phyloP scores from a whole-genome alignment of 805 yeast genomes.

The Sugiyamaella mastotermitis region DNA sequence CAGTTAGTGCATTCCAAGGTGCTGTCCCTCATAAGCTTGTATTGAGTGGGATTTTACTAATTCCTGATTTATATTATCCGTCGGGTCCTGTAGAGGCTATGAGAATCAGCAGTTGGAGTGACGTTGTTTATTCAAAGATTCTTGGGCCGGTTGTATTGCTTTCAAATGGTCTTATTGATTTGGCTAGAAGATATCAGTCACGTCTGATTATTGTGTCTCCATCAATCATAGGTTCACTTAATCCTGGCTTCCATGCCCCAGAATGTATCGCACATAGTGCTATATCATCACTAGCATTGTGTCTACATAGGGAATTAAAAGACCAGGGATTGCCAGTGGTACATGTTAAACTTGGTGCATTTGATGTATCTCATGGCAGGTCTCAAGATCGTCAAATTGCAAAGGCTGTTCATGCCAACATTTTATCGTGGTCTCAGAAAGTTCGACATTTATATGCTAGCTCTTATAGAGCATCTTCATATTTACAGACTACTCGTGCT shows the following conservation, averaged over 20 bases:
- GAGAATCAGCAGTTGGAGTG: slow-evolving; percentile 46
- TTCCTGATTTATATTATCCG: slow-evolving; percentile 67
- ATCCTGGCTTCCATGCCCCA: slow-evolving; percentile 58
- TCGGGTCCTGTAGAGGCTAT: slow-evolving; percentile 60
- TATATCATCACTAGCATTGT: slow-evolving; percentile 33
- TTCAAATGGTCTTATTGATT: slow-evolving; percentile 47
- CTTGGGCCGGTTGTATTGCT: slow-evolving; percentile 46
- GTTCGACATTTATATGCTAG: slow-evolving; percentile 32
- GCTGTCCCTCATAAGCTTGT: slow-evolving; percentile 50
- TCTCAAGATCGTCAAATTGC: slow-evolving; percentile 27
- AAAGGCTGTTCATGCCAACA: slow-evolving; percentile 33
- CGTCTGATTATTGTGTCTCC: slow-evolving; percentile 51
- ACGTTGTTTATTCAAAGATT: slow-evolving; percentile 40
- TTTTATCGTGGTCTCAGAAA: slow-evolving; percentile 37
- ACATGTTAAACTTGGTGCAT: slow-evolving; percentile 43
- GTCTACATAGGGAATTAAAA: slow-evolving; percentile 39
- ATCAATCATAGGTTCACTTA: slow-evolving; percentile 46
- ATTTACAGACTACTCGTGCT: slow-evolving; percentile 25
- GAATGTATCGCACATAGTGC: slow-evolving; percentile 51
- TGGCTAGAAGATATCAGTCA: slow-evolving; percentile 46
- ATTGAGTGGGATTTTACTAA: slow-evolving; percentile 58
- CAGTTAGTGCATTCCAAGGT: slow-evolving; percentile 54
- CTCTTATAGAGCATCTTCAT: slow-evolving; percentile 28
- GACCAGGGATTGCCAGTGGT: slow-evolving; percentile 39
- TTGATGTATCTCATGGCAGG: slow-evolving; percentile 34